phyloP scores from a whole-genome alignment of 257 asterid species.

The Solanum arcanum region DNA sequence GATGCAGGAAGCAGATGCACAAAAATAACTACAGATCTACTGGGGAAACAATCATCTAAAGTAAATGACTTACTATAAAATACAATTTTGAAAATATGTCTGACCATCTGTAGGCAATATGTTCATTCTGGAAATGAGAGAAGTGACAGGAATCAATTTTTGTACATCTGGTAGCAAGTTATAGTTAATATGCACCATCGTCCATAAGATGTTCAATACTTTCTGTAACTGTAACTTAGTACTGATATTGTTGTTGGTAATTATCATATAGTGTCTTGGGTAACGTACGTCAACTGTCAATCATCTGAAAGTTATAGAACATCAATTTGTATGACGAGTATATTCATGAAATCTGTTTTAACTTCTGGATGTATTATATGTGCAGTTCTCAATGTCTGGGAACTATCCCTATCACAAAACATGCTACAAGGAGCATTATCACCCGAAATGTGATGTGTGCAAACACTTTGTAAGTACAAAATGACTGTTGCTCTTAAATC shows the following conservation, averaged over 20 bases:
- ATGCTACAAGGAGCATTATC: constrained; percentile 90
- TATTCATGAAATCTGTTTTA: background rate
- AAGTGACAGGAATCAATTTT: background rate
- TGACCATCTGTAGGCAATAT: background rate
- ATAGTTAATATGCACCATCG: background rate
- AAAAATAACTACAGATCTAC: background rate
- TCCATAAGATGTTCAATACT: background rate
- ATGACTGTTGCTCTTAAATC: background rate
- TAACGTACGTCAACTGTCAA: background rate
- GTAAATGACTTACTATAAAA: background rate
- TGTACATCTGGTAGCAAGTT: background rate
- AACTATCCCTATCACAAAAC: constrained; percentile 71
- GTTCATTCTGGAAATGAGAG: background rate
- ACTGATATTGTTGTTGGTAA: background rate
- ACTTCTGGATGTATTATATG: constrained; percentile 6
- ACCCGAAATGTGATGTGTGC: constrained; percentile 94
- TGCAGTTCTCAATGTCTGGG: constrained; percentile 82
- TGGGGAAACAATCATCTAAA: background rate
- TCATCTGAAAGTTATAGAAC: background rate
- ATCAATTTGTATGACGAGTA: background rate
- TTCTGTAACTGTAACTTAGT: background rate
- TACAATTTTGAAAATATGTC: background rate
- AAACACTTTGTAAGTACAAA: constrained; percentile 60
- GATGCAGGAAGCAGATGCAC: background rate
- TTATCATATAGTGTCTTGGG: background rate